A percentile compares a stretch with the other conserved stretches of the same genome.
Conservation (phyloP, 2,329 filamentous ascomycete species). For the Xylaria sp. region DNA sequence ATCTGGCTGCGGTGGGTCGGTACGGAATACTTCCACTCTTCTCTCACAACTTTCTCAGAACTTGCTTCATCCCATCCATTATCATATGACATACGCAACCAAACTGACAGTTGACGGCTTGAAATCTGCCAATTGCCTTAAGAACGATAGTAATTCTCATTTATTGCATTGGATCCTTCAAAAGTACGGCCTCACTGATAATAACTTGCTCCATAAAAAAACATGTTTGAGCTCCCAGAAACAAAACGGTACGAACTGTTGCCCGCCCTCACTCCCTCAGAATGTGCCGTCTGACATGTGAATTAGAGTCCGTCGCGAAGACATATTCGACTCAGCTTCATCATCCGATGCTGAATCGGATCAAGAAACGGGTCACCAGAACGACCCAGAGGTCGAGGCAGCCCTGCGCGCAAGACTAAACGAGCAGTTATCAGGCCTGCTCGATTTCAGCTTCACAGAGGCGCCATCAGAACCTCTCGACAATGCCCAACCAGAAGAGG, state of each 20-base stretch:
- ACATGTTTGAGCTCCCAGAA: conserved; percentile 49
- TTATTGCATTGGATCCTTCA: not conserved
- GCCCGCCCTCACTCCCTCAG: conserved; percentile 1
- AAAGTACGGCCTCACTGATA: not conserved
- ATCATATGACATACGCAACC: not conserved
- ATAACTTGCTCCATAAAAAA: not conserved
- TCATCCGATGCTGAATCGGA: conserved; percentile 18
- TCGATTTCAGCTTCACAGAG: conserved; percentile 37
- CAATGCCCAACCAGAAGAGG: conserved; percentile 12
- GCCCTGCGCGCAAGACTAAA: conserved; percentile 42
- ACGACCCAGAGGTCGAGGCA: conserved; percentile 30
- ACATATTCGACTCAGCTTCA: conserved; percentile 40
- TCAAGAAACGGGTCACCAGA: conserved; percentile 27
- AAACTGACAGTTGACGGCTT: not conserved
- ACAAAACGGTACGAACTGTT: conserved; percentile 43
- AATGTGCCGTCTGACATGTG: conserved; percentile 14
- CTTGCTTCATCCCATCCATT: not conserved
- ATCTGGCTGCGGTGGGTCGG: not conserved
- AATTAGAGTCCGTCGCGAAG: conserved; percentile 49
- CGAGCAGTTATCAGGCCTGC: conserved; percentile 43
- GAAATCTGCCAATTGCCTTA: not conserved
- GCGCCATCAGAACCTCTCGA: conserved; percentile 14
- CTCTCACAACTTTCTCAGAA: not conserved
- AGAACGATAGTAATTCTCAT: not conserved
- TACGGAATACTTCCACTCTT: not conserved